phyloP scores from a whole-genome alignment of 257 asterid species.

The Rubia yunnanensis region DNA sequence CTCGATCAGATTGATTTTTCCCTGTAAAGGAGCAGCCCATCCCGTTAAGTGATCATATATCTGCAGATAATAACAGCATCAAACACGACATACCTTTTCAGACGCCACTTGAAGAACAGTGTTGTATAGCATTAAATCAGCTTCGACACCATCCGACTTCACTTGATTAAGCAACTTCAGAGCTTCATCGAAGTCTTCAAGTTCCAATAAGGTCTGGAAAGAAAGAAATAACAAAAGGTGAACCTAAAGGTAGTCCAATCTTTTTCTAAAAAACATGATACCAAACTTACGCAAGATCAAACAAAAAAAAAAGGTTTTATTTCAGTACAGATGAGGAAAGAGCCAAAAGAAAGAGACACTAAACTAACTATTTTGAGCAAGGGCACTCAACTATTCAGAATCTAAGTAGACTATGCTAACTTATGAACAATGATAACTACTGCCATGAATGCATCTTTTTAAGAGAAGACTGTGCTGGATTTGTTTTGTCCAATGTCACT shows the following conservation, averaged over 20 bases:
- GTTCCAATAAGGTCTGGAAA: slow-evolving; percentile 42
- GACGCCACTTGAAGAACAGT: slow-evolving; percentile 55
- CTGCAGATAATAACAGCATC: not conserved
- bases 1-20: slow-evolving; percentile 68
- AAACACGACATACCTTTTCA: slow-evolving; percentile 37
- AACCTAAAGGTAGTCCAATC: not conserved
- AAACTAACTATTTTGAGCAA: not conserved
- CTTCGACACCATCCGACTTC: slow-evolving; percentile 43
- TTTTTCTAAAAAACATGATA: not conserved
- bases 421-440: not conserved
- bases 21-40: slow-evolving; percentile 35
- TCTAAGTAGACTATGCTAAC: not conserved
- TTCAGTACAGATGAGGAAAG: not conserved
- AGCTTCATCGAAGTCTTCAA: slow-evolving; percentile 45
- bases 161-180: slow-evolving; percentile 41
- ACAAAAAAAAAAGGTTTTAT: not conserved
- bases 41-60: not conserved
- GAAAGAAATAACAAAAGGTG: not conserved
- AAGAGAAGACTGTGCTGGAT: not conserved
- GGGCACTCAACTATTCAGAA: too few species aligned
- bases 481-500: not conserved
- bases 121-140: slow-evolving; percentile 55
- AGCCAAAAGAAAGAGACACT: not conserved
- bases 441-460: not conserved
- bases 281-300: not conserved